These are phyloP conservation scores for Venturiaceae sp. DNA, from an alignment of 2,329 filamentous ascomycete genomes.

Conservation along the genomic window DNA sequence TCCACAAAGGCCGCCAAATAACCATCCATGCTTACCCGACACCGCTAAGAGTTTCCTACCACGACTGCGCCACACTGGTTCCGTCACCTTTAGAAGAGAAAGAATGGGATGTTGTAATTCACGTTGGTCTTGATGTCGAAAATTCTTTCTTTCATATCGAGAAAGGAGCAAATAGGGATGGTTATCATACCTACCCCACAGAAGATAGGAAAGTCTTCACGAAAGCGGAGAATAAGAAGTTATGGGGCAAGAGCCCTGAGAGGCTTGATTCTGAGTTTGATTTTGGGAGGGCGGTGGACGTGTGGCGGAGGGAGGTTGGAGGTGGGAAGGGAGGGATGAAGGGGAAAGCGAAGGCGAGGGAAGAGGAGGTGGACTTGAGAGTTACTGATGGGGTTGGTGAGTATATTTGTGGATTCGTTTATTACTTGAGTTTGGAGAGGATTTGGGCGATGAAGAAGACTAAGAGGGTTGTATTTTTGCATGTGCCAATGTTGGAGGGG, in stretches of 20 bases:
- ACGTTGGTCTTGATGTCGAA: neutral
- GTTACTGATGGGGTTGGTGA: neutral
- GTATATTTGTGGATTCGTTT: neutral
- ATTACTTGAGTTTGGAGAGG: neutral
- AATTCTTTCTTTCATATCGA: neutral
- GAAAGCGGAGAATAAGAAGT: neutral
- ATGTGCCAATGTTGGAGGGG: neutral
- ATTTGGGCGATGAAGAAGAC: neutral
- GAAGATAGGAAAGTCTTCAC: neutral
- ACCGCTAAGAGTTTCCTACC: neutral
- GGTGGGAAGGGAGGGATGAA: neutral
- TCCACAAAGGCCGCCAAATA: neutral
- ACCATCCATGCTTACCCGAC: neutral
- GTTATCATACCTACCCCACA: neutral
- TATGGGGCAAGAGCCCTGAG: neutral
- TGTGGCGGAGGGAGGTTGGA: neutral
- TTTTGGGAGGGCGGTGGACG: neutral
- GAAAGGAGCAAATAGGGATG: neutral
- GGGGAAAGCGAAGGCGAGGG: neutral
- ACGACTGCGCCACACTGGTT: neutral
- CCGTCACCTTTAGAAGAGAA: neutral
- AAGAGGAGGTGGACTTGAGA: neutral
- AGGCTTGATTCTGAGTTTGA: neutral
- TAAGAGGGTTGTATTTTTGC: neutral
- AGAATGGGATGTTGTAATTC: neutral